phyloP scores from a whole-genome alignment of 73 alveolate species.

The Symbiodinium pilosum region DNA sequence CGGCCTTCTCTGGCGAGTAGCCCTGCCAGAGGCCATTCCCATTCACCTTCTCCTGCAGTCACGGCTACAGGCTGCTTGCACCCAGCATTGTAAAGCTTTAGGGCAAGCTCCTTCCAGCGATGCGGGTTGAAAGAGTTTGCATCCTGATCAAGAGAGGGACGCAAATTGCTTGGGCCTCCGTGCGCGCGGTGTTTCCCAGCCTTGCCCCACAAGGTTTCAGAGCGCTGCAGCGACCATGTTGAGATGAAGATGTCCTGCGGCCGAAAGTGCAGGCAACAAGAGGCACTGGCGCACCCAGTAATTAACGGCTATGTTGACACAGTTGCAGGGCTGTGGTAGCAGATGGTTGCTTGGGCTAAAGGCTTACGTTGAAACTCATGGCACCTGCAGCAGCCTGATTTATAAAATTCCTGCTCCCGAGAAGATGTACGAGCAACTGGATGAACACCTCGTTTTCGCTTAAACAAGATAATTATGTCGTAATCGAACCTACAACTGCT shows the following conservation, averaged over 20 bases:
- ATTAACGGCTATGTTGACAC: not conserved
- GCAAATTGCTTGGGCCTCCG: not conserved
- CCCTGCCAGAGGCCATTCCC: constrained; percentile 82
- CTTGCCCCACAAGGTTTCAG: constrained; percentile 85
- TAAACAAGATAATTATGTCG: too few species aligned
- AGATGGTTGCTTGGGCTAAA: too few species aligned
- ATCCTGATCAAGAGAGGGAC: not conserved
- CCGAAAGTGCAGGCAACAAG: too few species aligned
- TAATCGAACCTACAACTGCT: too few species aligned
- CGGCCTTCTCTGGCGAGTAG: constrained; percentile 71
- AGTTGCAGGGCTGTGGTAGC: too few species aligned
- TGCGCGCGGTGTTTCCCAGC: too few species aligned
- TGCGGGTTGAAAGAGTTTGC: constrained; percentile 70
- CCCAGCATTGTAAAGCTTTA: not conserved
- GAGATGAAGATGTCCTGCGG: constrained; percentile 92
- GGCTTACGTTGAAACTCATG: too few species aligned
- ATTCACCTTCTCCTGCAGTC: constrained; percentile 50
- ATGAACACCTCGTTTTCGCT: too few species aligned
- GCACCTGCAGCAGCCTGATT: too few species aligned
- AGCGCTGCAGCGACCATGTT: constrained; percentile 94
- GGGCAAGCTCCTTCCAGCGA: constrained; percentile 71
- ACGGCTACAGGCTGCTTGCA: not conserved
- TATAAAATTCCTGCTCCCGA: too few species aligned
- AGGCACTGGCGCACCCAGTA: not conserved
- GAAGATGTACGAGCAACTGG: too few species aligned